Conservation (phyloP, 352 stramenopile genomes). For the Elongisporangium senticosum region DNA sequence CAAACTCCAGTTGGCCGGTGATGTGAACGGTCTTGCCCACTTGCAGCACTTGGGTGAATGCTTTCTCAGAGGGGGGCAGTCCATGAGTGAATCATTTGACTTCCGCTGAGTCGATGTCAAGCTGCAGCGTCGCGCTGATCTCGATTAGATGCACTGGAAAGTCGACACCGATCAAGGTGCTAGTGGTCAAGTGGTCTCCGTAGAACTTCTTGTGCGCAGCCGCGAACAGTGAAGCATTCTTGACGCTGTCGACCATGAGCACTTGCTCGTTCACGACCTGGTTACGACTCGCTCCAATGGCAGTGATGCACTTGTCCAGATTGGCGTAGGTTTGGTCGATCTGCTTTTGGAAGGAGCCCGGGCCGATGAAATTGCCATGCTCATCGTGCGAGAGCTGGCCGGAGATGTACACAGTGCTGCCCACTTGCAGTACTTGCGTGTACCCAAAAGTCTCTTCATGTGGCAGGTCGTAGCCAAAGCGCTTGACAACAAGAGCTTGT, state of each 20-base stretch:
- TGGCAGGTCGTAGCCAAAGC: background rate
- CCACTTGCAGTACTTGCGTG: background rate
- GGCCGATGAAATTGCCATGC: background rate
- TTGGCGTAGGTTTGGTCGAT: background rate
- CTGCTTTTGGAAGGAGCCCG: background rate
- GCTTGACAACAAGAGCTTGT: background rate
- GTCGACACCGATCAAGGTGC: background rate
- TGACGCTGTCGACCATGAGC: background rate
- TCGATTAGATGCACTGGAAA: background rate
- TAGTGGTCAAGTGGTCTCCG: background rate
- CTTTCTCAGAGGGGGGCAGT: background rate
- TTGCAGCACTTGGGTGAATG: background rate
- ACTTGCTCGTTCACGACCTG: background rate
- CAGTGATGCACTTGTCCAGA: background rate
- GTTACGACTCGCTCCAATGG: background rate
- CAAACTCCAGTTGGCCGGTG: background rate
- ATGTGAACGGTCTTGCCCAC: background rate
- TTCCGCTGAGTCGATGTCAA: background rate
- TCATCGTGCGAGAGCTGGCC: background rate
- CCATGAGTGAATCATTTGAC: background rate
- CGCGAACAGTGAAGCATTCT: background rate
- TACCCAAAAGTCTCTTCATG: background rate
- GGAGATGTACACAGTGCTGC: background rate
- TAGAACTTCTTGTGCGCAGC: background rate
- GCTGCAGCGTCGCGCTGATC: background rate